Percentiles rank a stretch among this genome's conserved stretches.
phyloP scores from a whole-genome alignment of 768 basidiomycete species.

The Mycena latifolia region DNA sequence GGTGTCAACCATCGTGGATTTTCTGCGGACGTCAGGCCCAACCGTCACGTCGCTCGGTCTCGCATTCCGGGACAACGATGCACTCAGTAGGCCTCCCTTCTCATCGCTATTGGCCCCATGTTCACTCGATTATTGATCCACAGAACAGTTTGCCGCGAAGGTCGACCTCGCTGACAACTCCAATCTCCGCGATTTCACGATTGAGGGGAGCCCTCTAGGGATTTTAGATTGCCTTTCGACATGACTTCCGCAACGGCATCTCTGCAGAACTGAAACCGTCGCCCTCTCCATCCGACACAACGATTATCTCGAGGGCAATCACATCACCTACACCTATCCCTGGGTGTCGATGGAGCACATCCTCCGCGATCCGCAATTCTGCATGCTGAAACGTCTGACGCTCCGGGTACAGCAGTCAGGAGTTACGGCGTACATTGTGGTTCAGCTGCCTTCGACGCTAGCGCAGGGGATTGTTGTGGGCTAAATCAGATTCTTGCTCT shows the following conservation, averaged over 20 bases:
- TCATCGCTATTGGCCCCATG: neutral
- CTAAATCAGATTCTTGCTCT: neutral
- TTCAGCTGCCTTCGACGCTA: constrained; percentile 6
- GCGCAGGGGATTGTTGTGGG: constrained; percentile 2
- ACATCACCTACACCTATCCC: neutral
- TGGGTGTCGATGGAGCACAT: constrained; percentile 20
- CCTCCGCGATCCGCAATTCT: neutral
- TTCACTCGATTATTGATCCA: neutral
- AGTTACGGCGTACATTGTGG: neutral
- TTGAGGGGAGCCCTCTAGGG: constrained; percentile 15
- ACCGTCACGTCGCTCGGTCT: constrained; percentile 22
- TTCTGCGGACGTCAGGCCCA: constrained; percentile 5
- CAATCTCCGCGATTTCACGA: constrained; percentile 16
- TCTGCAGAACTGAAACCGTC: neutral
- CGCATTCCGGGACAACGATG: constrained; percentile 20
- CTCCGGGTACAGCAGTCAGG: neutral
- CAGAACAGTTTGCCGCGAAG: constrained; percentile 3
- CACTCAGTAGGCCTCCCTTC: neutral
- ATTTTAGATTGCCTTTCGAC: neutral
- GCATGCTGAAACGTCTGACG: constrained; percentile 6
- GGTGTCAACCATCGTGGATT: constrained; percentile 12
- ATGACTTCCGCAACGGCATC: constrained; percentile 9
- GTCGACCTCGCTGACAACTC: constrained; percentile 20
- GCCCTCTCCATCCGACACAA: constrained; percentile 9
- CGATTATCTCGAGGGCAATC: neutral